Base-by-base conservation (phyloP, 192 early-diverging fungal species). In the Coemansia sp. region DNA sequence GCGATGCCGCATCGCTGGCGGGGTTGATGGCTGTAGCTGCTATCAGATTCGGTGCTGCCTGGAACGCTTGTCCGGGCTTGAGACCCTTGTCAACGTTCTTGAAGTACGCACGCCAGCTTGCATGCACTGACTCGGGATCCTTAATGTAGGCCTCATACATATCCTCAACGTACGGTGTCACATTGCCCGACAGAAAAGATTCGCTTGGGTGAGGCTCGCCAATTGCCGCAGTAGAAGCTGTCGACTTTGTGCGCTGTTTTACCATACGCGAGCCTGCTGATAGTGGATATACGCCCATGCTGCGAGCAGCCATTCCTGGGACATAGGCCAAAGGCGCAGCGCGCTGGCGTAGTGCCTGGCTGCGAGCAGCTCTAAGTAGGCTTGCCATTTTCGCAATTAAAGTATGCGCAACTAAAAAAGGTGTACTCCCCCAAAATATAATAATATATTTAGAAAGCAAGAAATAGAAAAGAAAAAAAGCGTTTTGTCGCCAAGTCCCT, bases 71-170 rank as follows among this genome's bases (percentile, higher is more conserved):
- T 0, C 83, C 81, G 11, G 90, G 82, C 60, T 81, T 78, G 32
- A 87, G 72, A 30, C 91, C 88, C 22, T 83, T 79, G 64, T 85
- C 77, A 57, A 93, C 85, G 76, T 91, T 91, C 74, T 87, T 88
- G 75, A 99, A 99, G 85, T 99, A 99, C 14, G 92, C 86, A 70
- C 94, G 94, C 97, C 97, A 99, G 57, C 94, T 95, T 50, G 92
- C 83, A 76, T 97, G 95, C 22, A 99, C 97, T 5, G 91, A 91
- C 46, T 79, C 82, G 14, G 97, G 95, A 65, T 99, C 93, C 68
- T 85, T 85, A 30, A 86, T 85, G 92, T 95, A 99, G 24, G 94
- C 93, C 59, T 85, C 82, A 86, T 95, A 97, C 95, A 98, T 97
- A 55, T 95, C 91, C 71, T 96, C 94, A 75, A 99, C 87, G 75